These are phyloP conservation scores for Stachybotrys elegans DNA, from an alignment of 2,329 filamentous ascomycete genomes.

Conservation along the genomic window DNA sequence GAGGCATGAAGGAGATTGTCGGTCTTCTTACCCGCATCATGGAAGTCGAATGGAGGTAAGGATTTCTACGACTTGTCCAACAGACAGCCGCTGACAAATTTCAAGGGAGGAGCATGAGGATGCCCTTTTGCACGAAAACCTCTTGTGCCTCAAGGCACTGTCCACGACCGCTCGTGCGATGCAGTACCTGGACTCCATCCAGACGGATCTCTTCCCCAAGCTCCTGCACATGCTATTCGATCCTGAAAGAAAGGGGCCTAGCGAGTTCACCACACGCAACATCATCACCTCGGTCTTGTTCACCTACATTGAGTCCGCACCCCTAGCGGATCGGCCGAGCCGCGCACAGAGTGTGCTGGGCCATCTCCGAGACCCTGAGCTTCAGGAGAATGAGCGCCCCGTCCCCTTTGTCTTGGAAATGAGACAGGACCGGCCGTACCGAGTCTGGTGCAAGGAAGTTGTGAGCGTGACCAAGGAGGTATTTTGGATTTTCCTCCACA, in stretches of 20 bases:
- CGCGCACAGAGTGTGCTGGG: slow-evolving; percentile 69
- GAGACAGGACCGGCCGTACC: slow-evolving; percentile 80
- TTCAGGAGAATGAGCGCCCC: slow-evolving; percentile 69
- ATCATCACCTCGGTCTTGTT: slow-evolving; percentile 88
- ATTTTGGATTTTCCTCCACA: slow-evolving; percentile 98
- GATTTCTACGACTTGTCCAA: slow-evolving; percentile 5
- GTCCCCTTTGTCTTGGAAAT: slow-evolving; percentile 87
- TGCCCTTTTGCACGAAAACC: slow-evolving; percentile 80
- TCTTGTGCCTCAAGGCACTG: slow-evolving; percentile 89
- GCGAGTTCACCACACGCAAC: slow-evolving; percentile 89
- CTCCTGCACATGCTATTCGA: slow-evolving; percentile 88
- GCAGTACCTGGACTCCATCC: slow-evolving; percentile 74
- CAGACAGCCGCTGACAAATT: slow-evolving; percentile 10
- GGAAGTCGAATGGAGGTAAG: slow-evolving; percentile 91
- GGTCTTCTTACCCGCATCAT: slow-evolving; percentile 85
- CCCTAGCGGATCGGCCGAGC: slow-evolving; percentile 54
- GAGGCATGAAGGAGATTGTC: slow-evolving; percentile 90
- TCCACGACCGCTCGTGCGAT: slow-evolving; percentile 87
- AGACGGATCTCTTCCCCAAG: slow-evolving; percentile 77
- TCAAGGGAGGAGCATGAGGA: slow-evolving; percentile 91
- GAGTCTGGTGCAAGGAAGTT: slow-evolving; percentile 90
- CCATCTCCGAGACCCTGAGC: slow-evolving; percentile 76
- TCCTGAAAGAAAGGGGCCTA: slow-evolving; percentile 95
- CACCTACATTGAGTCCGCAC: slow-evolving; percentile 72
- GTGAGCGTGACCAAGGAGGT: slow-evolving; percentile 94